Evolutionary conservation across 345 rosid species (phyloP).

Genomic region (Microcos paniculata): DNA sequence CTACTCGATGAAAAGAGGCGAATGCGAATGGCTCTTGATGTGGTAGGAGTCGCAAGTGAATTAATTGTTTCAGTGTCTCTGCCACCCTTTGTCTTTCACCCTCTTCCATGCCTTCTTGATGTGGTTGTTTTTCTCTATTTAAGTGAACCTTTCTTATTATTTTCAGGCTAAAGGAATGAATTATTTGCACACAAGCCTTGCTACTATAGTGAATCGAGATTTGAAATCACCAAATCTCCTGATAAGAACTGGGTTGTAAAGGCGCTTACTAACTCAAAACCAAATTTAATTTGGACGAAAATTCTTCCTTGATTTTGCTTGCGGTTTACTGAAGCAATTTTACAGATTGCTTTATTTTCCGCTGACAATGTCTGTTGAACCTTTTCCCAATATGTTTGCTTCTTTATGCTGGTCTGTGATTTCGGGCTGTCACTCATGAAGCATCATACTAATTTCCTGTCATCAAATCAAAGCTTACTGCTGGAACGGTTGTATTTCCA

Average conservation of each 20-base stretch:
- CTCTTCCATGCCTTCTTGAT: slow-evolving; percentile 1
- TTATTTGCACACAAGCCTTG: slow-evolving; percentile 90
- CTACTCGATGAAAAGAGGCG: slow-evolving; percentile 86
- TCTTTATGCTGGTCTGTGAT: slow-evolving; percentile 68
- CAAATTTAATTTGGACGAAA: neutral
- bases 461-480: slow-evolving; percentile 98
- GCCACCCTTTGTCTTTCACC: neutral
- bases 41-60: slow-evolving; percentile 49
- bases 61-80: neutral
- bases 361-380: no score
- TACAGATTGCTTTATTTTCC: no score
- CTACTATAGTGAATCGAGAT: slow-evolving; percentile 94
- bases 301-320: neutral
- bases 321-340: no score
- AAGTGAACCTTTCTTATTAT: slow-evolving; percentile 17
- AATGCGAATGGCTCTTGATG: slow-evolving; percentile 96
- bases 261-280: slow-evolving; percentile 40
- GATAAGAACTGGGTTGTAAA: slow-evolving; percentile 96
- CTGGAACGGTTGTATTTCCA: slow-evolving; percentile 73
- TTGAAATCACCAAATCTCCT: slow-evolving; percentile 96
- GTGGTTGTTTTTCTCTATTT: neutral
- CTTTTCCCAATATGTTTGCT: slow-evolving; percentile 12
- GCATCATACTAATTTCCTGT: slow-evolving; percentile 85
- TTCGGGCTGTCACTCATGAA: slow-evolving; percentile 94
- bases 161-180: slow-evolving; percentile 96